Evolutionary conservation across 1,284 basidiomycete genomes (phyloP), one percentile per base, ranked within the genome.

Genomic region (Hemileia vastatrix): DNA sequence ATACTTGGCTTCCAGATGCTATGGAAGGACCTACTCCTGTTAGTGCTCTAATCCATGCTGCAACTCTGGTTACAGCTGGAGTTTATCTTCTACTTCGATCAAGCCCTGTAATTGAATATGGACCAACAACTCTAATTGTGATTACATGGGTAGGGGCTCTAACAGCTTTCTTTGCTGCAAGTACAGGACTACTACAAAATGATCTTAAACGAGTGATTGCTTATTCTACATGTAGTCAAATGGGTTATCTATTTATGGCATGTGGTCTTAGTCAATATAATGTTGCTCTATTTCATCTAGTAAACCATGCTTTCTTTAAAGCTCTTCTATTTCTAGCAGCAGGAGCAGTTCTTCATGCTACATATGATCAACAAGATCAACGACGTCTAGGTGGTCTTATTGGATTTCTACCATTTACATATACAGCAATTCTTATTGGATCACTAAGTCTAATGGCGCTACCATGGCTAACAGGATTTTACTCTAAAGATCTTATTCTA

Each of bases 311-410:
- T 23, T 72, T 72, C 66, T 72, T 74, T 54, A 74, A 73, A 68
- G 70, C 69, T 11, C 67, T 70, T 45, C 67, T 74, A 66, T 74
- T 75, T 67, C 62, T 74, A 67, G 74, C 73, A 45, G 74, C 74
- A 40, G 74, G 74, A 57, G 71, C 71, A 43, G 74, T 76, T 64
- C 68, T 76, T 64, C 75, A 76, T 65, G 72, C 70, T 54, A 73
- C 73, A 67, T 68, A 67, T 51, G 72, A 74, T 66, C 75, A 75
- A 72, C 75, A 75, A 72, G 75, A 76, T 67, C 62, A 73, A 67
- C 70, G 74, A 69, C 68, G 71, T 67, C 67, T 75, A 60, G 74
- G 74, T 57, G 72, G 74, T 62, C 64, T 76, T 66, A 66, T 72
- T 36, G 67, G 66, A 43, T 71, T 75, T 62, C 67, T 76, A 67